Base-by-base conservation (phyloP, 2,329 filamentous ascomycete genomes). In the Pseudocercospora cruenta region DNA sequence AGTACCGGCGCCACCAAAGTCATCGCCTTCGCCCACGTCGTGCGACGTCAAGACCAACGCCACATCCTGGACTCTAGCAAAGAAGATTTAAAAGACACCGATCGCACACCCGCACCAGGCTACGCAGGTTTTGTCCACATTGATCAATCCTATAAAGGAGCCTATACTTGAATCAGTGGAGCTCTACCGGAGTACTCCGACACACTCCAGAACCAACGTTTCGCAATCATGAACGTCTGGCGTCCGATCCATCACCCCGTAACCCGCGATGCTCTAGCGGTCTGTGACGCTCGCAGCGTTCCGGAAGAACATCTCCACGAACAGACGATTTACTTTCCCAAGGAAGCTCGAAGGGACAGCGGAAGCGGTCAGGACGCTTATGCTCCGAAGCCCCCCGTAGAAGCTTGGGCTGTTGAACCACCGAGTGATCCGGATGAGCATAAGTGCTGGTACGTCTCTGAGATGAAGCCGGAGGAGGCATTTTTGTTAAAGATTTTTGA, bases 401-500 rank as follows among this genome's bases (percentile, higher is more conserved):
- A 26, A 21, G 22, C 47, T 24, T 51, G 47, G 47, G 47, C 47
- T 24, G 47, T 24, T 16, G 22, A 21, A 4, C 19, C 47, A 5
- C 47, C 47, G 12, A 12, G 9, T 24, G 21, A 12, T 51, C 19
- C 47, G 9, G 22, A 51, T 14, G 47, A 51, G 39, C 36, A 47
- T 26, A 79, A 80, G 67, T 88, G 87, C 71, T 89, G 84, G 71
- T 90, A 89, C 72, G 78, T 84, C 69, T 87, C 87, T 74, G 87
- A 88, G 70, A 89, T 90, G 87, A 85, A 81, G 22, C 81, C 80
- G 7, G 79, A 84, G 3, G 82, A 89, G 76, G 83, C 86, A 3
- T 79, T 86, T 2, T 70, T 89, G 54, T 86, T 89, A 76, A 89
- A 89, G 76, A 88, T 86, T 71, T 89, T 85, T 72, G 87, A 89